Percentiles rank a stretch among this genome's conserved stretches.
These are phyloP conservation scores for Actinomortierella wolfii DNA, from an alignment of 371 early-diverging fungal genomes.

Conservation along the genomic window DNA sequence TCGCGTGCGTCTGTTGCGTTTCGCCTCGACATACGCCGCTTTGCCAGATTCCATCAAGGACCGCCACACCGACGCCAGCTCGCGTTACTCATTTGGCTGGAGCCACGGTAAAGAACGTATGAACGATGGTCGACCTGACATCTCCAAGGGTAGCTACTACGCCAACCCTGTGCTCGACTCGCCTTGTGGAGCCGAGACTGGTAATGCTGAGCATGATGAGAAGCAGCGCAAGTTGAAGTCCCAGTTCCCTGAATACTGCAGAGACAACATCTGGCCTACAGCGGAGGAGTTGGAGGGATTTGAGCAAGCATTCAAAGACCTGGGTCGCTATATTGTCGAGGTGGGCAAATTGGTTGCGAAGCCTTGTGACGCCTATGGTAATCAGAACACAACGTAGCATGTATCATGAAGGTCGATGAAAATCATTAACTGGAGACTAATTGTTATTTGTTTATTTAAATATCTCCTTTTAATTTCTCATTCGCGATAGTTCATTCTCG, in stretches of 20 bases:
- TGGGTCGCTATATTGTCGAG: conserved; percentile 56
- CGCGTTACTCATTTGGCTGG: conserved; percentile 63
- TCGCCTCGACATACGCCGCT: conserved; percentile 57
- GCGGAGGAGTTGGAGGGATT: conserved; percentile 48
- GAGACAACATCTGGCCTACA: conserved; percentile 58
- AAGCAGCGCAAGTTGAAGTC: conserved; percentile 22
- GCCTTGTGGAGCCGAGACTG: conserved; percentile 11
- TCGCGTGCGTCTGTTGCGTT: conserved; percentile 50
- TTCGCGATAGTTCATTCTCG: conserved; percentile 18
- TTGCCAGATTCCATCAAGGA: conserved; percentile 52
- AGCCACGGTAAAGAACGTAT: conserved; percentile 66
- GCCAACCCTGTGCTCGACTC: conserved; percentile 56
- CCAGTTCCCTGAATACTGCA: conserved; percentile 49
- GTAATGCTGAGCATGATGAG: background rate
- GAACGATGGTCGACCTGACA: conserved; percentile 56
- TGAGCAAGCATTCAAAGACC: conserved; percentile 46
- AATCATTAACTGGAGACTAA: too few species aligned
- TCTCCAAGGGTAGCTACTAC: conserved; percentile 54
- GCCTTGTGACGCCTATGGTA: conserved; percentile 58
- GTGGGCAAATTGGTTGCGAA: conserved; percentile 57
- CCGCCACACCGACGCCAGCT: conserved; percentile 49
- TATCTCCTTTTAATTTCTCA: background rate
- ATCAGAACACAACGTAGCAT: too few species aligned
- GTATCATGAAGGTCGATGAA: too few species aligned
- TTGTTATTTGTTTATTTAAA: too few species aligned